Evolutionary conservation across 495 filamentous ascomycete species (phyloP), one percentile per base, ranked within the genome.

Genomic region (Cercophora sp.): DNA sequence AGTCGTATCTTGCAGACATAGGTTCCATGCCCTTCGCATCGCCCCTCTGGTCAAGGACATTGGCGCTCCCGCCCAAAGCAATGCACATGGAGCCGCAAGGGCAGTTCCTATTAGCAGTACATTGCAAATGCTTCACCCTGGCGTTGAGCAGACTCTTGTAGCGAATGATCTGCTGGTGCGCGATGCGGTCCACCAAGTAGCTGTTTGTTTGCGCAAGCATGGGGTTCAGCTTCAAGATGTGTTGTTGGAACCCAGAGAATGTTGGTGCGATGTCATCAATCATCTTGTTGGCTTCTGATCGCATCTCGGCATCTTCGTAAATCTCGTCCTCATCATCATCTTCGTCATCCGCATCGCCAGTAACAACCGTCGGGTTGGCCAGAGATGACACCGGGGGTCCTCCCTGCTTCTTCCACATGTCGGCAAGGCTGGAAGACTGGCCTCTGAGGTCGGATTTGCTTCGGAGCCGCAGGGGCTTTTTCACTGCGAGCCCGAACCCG

Each of bases 161-260:
- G 32, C 91, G 82, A 45, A 80, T 76, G 31, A 84, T 70, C 60
- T 96, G 88, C 60, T 95, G 89, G 51, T 85, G 73, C 0, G 86
- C 88, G 57, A 96, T 85, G 37, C 92, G 83, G n/a, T 92, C 85
- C 15, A 92, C 78, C 57, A 96, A 71, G 61, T 80, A 88, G 15
- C 71, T 77, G 42, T 80, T 74, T 3, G 25, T 31, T 8, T 34
- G 42, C 19, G 58, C 63, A 46, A 80, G 67, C 2, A 55, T 35
- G 10, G 90, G 88, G 57, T 91, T 91, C 26, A 90, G 67, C 56
- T 81, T 74, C 54, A 81, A 71, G 16, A 94, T 79, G 65, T 96
- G 88, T 9, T 78, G 71, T 54, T 82, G 83, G 69, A 96, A 96
- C 4, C 91, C 90, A 45, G 84, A 81, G 15, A 81, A 67, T 6